Evolutionary conservation across 116 monocot genomes (phyloP), one percentile per base, ranked within the genome.

Genomic region (Cymodocea nodosa): DNA sequence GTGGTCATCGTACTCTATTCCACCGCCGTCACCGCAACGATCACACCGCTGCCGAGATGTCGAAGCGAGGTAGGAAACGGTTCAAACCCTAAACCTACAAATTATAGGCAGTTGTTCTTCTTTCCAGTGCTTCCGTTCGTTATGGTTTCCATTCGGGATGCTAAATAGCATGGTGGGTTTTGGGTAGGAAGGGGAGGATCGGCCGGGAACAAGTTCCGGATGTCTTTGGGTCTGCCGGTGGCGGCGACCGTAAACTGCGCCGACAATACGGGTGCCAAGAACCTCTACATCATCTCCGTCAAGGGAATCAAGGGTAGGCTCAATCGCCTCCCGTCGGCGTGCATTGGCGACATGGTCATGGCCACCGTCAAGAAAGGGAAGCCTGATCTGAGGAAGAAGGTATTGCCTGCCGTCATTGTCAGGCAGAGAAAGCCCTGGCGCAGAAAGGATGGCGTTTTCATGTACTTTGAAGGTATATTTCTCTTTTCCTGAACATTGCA

Each of bases 211-310:
- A 76, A 70, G 65, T 76, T 76, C n/a, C 53, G 76, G 24, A 76
- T 76, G 76, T 76, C 76, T 30, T 65, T 76, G 56, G 75, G 75
- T 64, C 68, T 76, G 2, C 75, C 75, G 17, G 76, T 76, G 65
- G 76, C 76, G 1, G 76, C 76, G 2, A 71, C 70, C 12, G 70
- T 76, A 23, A 76, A 76, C 70, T 76, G 76, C 23, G 66, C 71
- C 12, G 71, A 71, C 37, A 71, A 71, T 56, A 73, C 72, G 1
- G 73, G 73, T 15, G 73, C 59, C 5, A 73, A 73, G 50, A 73
- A 73, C 25, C 66, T 52, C 0, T 73, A 59, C 59, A 67, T 73
- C 58, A 67, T 73, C 35, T 65, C 51, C 35, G 66, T 73, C 15
- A 73, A 67, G 73, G 59, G 66, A 15, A 73, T 67, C 19, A 73